These are phyloP conservation scores for Syzygium grande DNA, from an alignment of 345 rosid genomes.

Conservation along the genomic window DNA sequence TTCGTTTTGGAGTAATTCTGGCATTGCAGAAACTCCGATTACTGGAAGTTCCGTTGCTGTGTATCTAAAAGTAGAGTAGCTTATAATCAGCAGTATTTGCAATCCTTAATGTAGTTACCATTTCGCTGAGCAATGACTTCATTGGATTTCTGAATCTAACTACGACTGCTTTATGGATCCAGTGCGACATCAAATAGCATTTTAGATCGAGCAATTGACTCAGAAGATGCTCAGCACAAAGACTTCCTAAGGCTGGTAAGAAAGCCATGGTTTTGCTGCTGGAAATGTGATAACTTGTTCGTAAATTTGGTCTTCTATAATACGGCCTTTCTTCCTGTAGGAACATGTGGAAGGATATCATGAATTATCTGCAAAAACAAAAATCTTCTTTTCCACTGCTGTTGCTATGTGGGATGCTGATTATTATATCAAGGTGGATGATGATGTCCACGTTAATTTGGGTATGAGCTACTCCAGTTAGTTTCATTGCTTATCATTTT, in stretches of 20 bases:
- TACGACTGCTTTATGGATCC: constrained; percentile 14
- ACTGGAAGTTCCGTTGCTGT: neutral
- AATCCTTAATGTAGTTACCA: neutral
- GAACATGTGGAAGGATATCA: constrained; percentile 98
- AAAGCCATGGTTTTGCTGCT: neutral
- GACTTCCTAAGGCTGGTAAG: constrained; percentile 96
- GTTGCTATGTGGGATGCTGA: constrained; percentile 97
- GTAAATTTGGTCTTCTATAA: neutral
- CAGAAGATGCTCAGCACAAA: constrained; percentile 89
- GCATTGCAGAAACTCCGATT: neutral
- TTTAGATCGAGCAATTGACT: constrained; percentile 93
- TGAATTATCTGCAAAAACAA: constrained; percentile 94
- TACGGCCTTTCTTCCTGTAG: constrained; percentile 22
- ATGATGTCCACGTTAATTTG: constrained; percentile 97
- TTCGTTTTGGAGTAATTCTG: neutral
- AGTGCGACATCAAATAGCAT: constrained; percentile 97
- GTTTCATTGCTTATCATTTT: neutral
- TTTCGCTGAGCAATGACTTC: neutral
- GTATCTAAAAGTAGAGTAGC: neutral
- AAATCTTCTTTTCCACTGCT: constrained; percentile 80
- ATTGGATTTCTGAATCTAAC: neutral
- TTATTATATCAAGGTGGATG: constrained; percentile 91
- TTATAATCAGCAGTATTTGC: neutral
- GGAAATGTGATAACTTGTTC: neutral
- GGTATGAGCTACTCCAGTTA: constrained; percentile 31